Evolutionary conservation across 148 eudicot genomes (phyloP).

Genomic region (Nyssa sinensis): DNA sequence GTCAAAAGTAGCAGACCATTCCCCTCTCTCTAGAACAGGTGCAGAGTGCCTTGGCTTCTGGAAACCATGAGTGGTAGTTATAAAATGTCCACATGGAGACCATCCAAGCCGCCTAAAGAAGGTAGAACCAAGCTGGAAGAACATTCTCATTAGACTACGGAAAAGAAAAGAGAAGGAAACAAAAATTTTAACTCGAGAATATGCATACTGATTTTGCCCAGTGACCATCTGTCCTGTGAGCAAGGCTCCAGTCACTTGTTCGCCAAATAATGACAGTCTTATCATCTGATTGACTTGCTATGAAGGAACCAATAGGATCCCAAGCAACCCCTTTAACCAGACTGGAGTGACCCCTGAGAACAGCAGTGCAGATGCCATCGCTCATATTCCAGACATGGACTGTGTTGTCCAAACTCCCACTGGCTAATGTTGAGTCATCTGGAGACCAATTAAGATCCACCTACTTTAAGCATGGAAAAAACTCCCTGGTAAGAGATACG

Average conservation of each 20-base stretch:
- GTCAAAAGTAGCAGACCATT: slow-evolving; percentile 98
- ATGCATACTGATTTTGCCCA: slow-evolving; percentile 95
- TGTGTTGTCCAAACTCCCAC: slow-evolving; percentile 94
- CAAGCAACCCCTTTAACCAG: slow-evolving; percentile 96
- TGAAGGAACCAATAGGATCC: slow-evolving; percentile 99
- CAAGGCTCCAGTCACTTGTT: slow-evolving; percentile 98
- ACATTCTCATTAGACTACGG: slow-evolving; percentile 15
- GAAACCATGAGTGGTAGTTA: slow-evolving; percentile 96
- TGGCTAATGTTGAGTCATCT: slow-evolving; percentile 91
- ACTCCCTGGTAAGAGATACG: slow-evolving; percentile 39
- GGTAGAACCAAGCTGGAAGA: slow-evolving; percentile 91
- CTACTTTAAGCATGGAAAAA: slow-evolving; percentile 81
- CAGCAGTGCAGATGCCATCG: slow-evolving; percentile 92
- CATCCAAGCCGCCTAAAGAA: slow-evolving; percentile 98
- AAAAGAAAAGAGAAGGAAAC: slow-evolving; percentile 12
- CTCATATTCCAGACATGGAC: slow-evolving; percentile 92
- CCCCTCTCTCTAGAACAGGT: slow-evolving; percentile 97
- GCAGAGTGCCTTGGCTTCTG: slow-evolving; percentile 99
- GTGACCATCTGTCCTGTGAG: slow-evolving; percentile 95
- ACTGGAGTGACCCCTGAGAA: slow-evolving; percentile 96
- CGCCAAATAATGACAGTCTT: slow-evolving; percentile 98
- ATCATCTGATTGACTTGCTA: slow-evolving; percentile 97
- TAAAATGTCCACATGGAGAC: slow-evolving; percentile 98
- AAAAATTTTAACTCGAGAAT: slow-evolving; percentile 8
- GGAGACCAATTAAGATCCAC: slow-evolving; percentile 99